Base-by-base conservation (phyloP, 441 rosid species). In the Geranium incanum region DNA sequence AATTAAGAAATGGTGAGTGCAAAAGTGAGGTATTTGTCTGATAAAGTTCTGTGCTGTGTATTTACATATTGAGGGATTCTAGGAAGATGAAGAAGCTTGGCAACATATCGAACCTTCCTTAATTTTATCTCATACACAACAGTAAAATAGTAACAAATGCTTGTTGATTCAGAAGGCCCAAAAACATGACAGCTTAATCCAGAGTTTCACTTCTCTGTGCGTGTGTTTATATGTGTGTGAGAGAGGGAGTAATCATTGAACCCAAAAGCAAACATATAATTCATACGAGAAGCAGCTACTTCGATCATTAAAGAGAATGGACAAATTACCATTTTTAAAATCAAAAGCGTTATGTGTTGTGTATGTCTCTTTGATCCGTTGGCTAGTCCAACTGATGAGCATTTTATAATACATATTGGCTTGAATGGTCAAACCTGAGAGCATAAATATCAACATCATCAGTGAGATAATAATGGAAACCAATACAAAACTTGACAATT, bases 351-450 rank as follows among this genome's bases (percentile, higher is more conserved):
- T 90, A 57, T 69, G 90, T 0, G 83, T 78, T 59, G 86, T 78
- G 66, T 87, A 83, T 4, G 96, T 82, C 79, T 88, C 91, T 78
- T 90, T 95, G 77, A 95, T 87, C 76, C 85, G 87, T 82, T 95
- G 93, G 86, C 96, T 95, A 45, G 99, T 89, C 99, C 99, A 95
- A 77, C 89, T 85, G 69, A 95, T 87, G 69, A 95, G 96, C 94
- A 89, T 95, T 81, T 92, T 90, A 80, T 95, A 95, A 71, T 95
- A 95, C 96, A 92, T 87, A 73, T 95, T 95, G 50, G 99, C 97
- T 87, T 92, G 99, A 81, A 89, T 87, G 21, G 99, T 95, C 81
- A 92, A 87, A 80, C 97, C 98, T 94, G 83, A 74, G 84, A 80
- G 9, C 73, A 50, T 21, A 21, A 72, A 45, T 45, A 76, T 72